These are phyloP conservation scores for Cymbopogon flexuosus DNA, from an alignment of 202 grass and related monocot species.

Conservation along the genomic window DNA sequence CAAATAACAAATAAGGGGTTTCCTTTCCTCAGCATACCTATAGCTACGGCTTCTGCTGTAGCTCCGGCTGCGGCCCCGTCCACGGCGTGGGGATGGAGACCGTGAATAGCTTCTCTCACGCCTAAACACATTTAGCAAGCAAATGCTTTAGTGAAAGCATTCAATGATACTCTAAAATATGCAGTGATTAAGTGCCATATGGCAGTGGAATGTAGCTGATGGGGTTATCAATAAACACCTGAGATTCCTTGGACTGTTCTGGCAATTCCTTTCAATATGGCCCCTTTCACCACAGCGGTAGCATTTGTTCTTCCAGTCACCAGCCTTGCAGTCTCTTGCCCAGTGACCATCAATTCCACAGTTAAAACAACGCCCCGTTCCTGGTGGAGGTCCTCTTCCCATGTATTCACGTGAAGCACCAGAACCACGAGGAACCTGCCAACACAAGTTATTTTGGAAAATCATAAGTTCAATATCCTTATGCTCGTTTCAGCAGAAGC, in stretches of 20 bases:
- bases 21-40: conserved; percentile 38
- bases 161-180: background rate
- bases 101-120: conserved; percentile 74
- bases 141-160: background rate
- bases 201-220: background rate
- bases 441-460: background rate
- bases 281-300: conserved; percentile 95
- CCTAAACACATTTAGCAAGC: conserved; percentile 23
- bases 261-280: conserved; percentile 95
- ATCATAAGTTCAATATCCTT: background rate
- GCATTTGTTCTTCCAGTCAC: conserved; percentile 99
- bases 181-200: background rate
- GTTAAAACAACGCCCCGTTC: conserved; percentile 91
- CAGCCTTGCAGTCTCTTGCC: conserved; percentile 93
- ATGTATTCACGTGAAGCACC: conserved; percentile 75
- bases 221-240: conserved; percentile 29
- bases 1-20: background rate
- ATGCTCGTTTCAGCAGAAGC: background rate
- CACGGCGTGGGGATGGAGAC: conserved; percentile 64
- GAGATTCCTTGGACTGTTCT: conserved; percentile 84
- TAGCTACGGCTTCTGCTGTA: conserved; percentile 86
- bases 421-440: conserved; percentile 60
- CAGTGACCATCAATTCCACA: conserved; percentile 97
- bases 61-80: conserved; percentile 56
- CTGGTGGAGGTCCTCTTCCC: conserved; percentile 85